A percentile compares a stretch with the other conserved stretches of the same genome.
These are phyloP conservation scores for Trametes gibbosa DNA, from an alignment of 768 basidiomycete species.

Conservation along the genomic window DNA sequence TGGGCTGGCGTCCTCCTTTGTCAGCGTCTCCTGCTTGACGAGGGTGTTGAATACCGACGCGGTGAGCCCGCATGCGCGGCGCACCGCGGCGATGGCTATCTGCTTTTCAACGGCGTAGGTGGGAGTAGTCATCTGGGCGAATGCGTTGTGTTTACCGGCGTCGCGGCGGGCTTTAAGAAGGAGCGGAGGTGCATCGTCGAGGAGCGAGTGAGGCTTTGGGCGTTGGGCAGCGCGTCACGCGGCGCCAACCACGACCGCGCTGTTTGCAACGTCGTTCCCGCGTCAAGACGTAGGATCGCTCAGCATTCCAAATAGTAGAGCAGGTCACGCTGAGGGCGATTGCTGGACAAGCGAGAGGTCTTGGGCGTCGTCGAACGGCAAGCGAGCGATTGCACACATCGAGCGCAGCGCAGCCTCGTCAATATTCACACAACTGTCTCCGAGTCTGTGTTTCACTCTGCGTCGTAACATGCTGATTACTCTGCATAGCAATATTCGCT, in stretches of 20 bases:
- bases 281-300: conserved; percentile 1
- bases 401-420: no score
- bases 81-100: conserved; percentile 83
- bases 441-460: no score
- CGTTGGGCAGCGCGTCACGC: conserved; percentile 8
- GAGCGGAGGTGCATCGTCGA: no score
- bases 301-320: neutral
- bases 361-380: neutral
- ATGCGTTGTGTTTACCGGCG: neutral
- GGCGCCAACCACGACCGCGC: neutral
- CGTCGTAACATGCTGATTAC: no score
- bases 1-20: conserved; percentile 83
- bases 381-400: neutral
- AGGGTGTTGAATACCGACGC: conserved; percentile 83
- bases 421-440: no score
- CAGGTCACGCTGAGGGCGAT: neutral
- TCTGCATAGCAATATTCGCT: no score
- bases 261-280: conserved; percentile 1
- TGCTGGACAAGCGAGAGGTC: neutral
- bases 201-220: neutral
- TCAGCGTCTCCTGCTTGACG: conserved; percentile 80
- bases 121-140: conserved; percentile 2
- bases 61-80: conserved; percentile 81
- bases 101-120: conserved; percentile 64
- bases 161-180: neutral